Evolutionary conservation across 2,329 filamentous ascomycete genomes (phyloP).

Genomic region (Ophiostoma fasciatum): DNA sequence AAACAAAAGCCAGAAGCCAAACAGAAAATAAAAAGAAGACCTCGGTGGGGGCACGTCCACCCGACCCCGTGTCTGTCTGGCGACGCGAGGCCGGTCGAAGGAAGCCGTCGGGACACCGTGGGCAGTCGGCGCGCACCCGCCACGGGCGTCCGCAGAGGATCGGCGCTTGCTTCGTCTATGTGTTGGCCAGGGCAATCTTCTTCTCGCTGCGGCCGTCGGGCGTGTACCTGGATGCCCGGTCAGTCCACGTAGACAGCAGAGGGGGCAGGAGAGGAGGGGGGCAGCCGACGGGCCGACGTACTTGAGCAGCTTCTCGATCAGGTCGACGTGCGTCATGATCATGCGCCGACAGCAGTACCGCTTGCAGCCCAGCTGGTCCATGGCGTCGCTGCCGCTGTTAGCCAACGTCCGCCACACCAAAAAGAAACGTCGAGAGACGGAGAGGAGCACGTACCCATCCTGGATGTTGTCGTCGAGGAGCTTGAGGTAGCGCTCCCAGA

Average conservation of each 20-base stretch:
- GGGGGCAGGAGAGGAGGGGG: neutral
- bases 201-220: constrained; percentile 49
- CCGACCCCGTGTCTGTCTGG: too few species aligned
- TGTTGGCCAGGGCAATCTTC: constrained; percentile 28
- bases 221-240: constrained; percentile 32
- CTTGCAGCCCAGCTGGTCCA: constrained; percentile 86
- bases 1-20: neutral
- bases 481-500: constrained; percentile 92
- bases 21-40: neutral
- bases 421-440: too few species aligned
- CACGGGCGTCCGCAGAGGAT: too few species aligned
- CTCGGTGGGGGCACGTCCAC: too few species aligned
- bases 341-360: constrained; percentile 98
- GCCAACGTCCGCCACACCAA: too few species aligned
- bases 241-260: too few species aligned
- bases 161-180: too few species aligned
- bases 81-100: too few species aligned
- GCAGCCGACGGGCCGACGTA: constrained; percentile 29
- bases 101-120: too few species aligned
- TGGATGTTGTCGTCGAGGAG: constrained; percentile 64
- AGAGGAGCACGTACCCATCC: constrained; percentile 47
- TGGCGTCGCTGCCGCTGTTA: constrained; percentile 90
- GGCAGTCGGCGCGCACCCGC: too few species aligned
- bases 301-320: constrained; percentile 97
- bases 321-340: constrained; percentile 98